Conservation (phyloP, 2,329 filamentous ascomycete species). For the Verticillium klebahnii region DNA sequence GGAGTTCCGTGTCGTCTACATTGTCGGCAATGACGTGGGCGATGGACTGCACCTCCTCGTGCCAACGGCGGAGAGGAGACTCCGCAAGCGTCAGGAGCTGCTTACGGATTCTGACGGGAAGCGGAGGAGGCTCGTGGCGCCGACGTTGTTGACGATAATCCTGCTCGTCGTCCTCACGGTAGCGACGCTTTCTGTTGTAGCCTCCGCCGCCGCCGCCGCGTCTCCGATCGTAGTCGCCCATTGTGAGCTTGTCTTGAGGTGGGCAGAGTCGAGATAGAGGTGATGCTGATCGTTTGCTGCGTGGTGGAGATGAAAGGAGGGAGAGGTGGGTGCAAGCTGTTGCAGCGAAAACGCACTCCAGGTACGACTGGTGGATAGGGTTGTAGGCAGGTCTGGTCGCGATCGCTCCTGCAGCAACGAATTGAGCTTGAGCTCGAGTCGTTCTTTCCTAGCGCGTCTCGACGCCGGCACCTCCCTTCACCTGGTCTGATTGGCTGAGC, state of each 20-base stretch:
- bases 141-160: slow-evolving; percentile 70
- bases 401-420: neutral
- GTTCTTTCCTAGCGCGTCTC: neutral
- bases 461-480: neutral
- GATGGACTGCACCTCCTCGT: slow-evolving; percentile 72
- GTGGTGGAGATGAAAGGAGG: neutral
- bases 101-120: slow-evolving; percentile 67
- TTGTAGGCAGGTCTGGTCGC: slow-evolving; percentile 4
- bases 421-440: neutral
- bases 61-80: slow-evolving; percentile 70
- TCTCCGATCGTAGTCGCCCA: slow-evolving; percentile 57
- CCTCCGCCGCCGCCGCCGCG: slow-evolving; percentile 38
- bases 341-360: neutral
- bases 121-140: slow-evolving; percentile 65
- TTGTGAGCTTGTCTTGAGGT: slow-evolving; percentile 15
- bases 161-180: slow-evolving; percentile 77
- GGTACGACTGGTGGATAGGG: neutral
- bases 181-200: slow-evolving; percentile 71
- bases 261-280: neutral
- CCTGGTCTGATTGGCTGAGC: neutral
- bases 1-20: slow-evolving; percentile 78
- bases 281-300: neutral
- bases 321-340: slow-evolving; percentile 6
- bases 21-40: slow-evolving; percentile 76
- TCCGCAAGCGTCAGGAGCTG: slow-evolving; percentile 79